A percentile compares a stretch with the other conserved stretches of the same genome.
Conservation (phyloP, 257 asterid species). For the Penstemon barbatus region DNA sequence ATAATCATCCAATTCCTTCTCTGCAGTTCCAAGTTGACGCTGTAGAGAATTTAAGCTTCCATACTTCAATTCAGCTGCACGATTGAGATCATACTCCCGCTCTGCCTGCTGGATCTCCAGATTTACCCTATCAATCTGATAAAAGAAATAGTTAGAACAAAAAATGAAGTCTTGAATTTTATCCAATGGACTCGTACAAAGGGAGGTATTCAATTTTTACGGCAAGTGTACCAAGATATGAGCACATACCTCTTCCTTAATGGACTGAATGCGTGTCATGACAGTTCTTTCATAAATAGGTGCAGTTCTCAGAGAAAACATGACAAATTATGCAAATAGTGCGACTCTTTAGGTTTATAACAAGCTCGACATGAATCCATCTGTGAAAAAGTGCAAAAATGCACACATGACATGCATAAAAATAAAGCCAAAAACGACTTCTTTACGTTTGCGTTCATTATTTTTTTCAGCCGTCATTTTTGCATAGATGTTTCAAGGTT, state of each 20-base stretch:
- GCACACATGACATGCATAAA: neutral
- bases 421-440: neutral
- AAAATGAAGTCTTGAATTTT: slow-evolving; percentile 1
- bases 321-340: too few species aligned
- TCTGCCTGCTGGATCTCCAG: slow-evolving; percentile 98
- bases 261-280: slow-evolving; percentile 75
- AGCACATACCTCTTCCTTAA: slow-evolving; percentile 80
- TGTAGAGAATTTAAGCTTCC: slow-evolving; percentile 86
- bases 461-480: neutral
- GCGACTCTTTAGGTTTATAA: too few species aligned
- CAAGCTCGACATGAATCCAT: too few species aligned
- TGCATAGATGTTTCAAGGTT: slow-evolving; percentile 11
- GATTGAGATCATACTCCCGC: slow-evolving; percentile 91
- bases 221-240: neutral
- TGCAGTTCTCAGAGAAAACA: too few species aligned
- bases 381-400: too few species aligned
- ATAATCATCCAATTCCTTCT: slow-evolving; percentile 74
- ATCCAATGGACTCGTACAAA: too few species aligned
- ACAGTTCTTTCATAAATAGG: too few species aligned
- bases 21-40: slow-evolving; percentile 85
- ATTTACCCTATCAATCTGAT: slow-evolving; percentile 89
- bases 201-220: neutral
- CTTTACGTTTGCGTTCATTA: too few species aligned
- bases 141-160: slow-evolving; percentile 25
- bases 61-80: slow-evolving; percentile 93